Conservation (phyloP, 1,284 basidiomycete species). For the Retiboletus flavoniger region DNA sequence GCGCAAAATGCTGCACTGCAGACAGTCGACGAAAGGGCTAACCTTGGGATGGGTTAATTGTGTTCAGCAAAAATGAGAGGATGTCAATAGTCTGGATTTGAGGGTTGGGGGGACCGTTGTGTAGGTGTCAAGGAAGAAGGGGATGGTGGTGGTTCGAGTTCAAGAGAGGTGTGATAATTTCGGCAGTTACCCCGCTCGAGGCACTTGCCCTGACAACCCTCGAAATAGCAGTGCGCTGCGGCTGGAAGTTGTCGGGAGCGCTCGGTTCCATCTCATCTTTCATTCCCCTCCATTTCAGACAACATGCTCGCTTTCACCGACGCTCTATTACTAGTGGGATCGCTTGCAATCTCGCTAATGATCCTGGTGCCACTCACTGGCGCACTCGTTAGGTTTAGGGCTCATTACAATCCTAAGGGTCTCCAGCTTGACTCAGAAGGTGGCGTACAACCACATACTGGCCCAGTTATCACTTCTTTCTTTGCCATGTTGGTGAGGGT, state of each 20-base stretch:
- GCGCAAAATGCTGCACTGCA: not conserved
- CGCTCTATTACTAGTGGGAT: constrained; percentile 46
- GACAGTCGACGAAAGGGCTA: not conserved
- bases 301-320: constrained; percentile 43
- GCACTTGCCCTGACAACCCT: constrained; percentile 31
- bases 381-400: constrained; percentile 69
- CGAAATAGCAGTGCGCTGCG: constrained; percentile 9
- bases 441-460: constrained; percentile 71
- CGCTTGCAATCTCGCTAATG: constrained; percentile 50
- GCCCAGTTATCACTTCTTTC: constrained; percentile 61
- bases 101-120: not conserved
- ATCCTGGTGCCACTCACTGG: constrained; percentile 66
- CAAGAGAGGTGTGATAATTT: constrained; percentile 31
- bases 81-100: not conserved
- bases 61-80: not conserved
- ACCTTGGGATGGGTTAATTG: not conserved
- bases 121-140: constrained; percentile 1
- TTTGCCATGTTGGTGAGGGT: constrained; percentile 74
- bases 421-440: constrained; percentile 80
- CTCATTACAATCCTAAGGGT: constrained; percentile 80
- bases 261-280: not conserved
- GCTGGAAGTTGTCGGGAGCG: not conserved
- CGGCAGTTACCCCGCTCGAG: constrained; percentile 25
- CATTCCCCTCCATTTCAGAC: constrained; percentile 13
- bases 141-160: constrained; percentile 42